These are phyloP conservation scores for Neurospora tetrasperma DNA, from an alignment of 495 filamentous ascomycete genomes.

Conservation along the genomic window DNA sequence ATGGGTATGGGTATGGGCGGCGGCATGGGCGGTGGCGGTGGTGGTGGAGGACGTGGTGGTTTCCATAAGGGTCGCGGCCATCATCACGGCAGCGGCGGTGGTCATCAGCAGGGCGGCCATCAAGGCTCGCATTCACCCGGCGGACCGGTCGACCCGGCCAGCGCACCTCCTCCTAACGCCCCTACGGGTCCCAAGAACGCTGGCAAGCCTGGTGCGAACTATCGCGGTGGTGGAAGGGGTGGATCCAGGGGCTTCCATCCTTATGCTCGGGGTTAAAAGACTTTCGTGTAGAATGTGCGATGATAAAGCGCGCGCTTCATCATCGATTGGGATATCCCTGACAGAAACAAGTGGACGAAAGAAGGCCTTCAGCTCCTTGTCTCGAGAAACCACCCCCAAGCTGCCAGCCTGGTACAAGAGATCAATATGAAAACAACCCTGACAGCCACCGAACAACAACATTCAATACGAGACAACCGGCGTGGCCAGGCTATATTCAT, in stretches of 20 bases:
- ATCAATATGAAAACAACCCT: background rate
- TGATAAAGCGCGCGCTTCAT: background rate
- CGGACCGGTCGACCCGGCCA: constrained; percentile 25
- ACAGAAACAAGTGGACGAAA: background rate
- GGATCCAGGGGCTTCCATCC: constrained; percentile 69
- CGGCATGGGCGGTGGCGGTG: constrained; percentile 37
- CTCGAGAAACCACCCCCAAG: background rate
- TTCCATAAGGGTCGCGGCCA: constrained; percentile 27
- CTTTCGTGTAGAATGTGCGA: background rate
- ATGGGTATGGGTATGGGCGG: constrained; percentile 43
- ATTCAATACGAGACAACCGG: background rate
- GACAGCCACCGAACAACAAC: background rate
- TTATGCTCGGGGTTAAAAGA: constrained; percentile 40
- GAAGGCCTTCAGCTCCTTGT: background rate
- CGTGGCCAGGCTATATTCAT: background rate
- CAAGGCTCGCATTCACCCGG: constrained; percentile 14
- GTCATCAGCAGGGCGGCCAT: constrained; percentile 7
- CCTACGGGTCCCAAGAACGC: constrained; percentile 96
- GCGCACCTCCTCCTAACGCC: constrained; percentile 81
- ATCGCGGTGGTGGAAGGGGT: constrained; percentile 85
- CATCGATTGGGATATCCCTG: background rate
- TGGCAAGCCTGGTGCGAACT: constrained; percentile 86
- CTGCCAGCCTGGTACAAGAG: background rate
- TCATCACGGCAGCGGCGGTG: constrained; percentile 18
- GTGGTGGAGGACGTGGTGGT: constrained; percentile 44